Evolutionary conservation across 805 yeast species (phyloP).

Genomic region (Ogataea methanolica): DNA sequence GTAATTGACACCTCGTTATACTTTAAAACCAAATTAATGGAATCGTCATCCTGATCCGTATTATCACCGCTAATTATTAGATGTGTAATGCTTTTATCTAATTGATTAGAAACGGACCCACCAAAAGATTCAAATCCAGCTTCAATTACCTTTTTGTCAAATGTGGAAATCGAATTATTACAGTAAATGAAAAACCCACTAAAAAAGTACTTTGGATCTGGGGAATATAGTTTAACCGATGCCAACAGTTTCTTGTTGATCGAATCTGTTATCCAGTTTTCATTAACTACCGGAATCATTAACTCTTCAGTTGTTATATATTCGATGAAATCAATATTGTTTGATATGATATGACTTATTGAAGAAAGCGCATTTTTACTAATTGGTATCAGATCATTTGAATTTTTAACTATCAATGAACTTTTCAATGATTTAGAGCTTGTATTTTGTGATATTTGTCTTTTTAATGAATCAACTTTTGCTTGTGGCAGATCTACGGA

Average conservation of each 20-base stretch:
- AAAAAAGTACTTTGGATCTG: conserved; percentile 64
- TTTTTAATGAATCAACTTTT: conserved; percentile 10
- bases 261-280: conserved; percentile 56
- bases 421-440: conserved; percentile 1
- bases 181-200: conserved; percentile 47
- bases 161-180: conserved; percentile 53
- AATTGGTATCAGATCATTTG: conserved; percentile 9
- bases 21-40: conserved; percentile 17
- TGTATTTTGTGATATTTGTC: conserved; percentile 5
- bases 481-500: conserved; percentile 8
- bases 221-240: conserved; percentile 59
- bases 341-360: conserved; percentile 48
- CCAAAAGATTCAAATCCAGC: conserved; percentile 73
- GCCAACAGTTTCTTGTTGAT: conserved; percentile 35
- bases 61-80: conserved; percentile 47
- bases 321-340: conserved; percentile 47
- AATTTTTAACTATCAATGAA: conserved; percentile 10
- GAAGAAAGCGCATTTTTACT: conserved; percentile 11
- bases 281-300: conserved; percentile 63
- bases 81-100: conserved; percentile 77
- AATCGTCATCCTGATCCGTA: conserved; percentile 45
- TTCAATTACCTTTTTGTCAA: conserved; percentile 60
- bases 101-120: conserved; percentile 59
- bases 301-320: conserved; percentile 41
- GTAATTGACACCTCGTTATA: conserved; percentile 28